Conservation (phyloP, 257 asterid species). For the Sherardia arvensis region DNA sequence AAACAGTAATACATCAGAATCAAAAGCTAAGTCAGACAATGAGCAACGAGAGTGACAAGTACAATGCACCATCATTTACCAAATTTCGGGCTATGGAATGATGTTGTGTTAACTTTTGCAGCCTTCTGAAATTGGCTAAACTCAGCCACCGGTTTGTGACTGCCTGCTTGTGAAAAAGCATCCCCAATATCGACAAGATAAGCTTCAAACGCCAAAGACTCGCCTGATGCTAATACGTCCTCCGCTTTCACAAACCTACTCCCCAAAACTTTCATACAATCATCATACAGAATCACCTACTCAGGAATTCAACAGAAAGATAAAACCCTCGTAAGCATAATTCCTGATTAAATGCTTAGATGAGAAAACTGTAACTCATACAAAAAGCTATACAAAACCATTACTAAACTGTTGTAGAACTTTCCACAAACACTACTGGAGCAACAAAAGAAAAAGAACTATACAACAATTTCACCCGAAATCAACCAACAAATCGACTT, state of each 20-base stretch:
- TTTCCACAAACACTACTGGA: neutral
- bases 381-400: neutral
- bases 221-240: slow-evolving; percentile 52
- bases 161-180: slow-evolving; percentile 29
- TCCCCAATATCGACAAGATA: slow-evolving; percentile 79
- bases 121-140: slow-evolving; percentile 21
- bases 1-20: neutral
- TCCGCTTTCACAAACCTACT: slow-evolving; percentile 67
- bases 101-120: slow-evolving; percentile 20
- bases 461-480: neutral
- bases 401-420: neutral
- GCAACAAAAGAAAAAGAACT: too few relatives aligned
- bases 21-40: neutral
- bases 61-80: slow-evolving; percentile 23
- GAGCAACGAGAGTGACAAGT: slow-evolving; percentile 8
- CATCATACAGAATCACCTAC: slow-evolving; percentile 74
- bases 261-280: slow-evolving; percentile 53
- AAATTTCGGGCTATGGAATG: slow-evolving; percentile 22
- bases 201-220: slow-evolving; percentile 49
- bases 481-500: neutral
- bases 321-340: neutral
- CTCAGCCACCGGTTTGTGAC: slow-evolving; percentile 26
- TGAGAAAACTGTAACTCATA: neutral
- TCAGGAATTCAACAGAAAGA: neutral
- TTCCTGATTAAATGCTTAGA: neutral